Evolutionary conservation across 257 asterid genomes (phyloP), one percentile per base, ranked within the genome.

Genomic region (Solanum lycopersicoides): DNA sequence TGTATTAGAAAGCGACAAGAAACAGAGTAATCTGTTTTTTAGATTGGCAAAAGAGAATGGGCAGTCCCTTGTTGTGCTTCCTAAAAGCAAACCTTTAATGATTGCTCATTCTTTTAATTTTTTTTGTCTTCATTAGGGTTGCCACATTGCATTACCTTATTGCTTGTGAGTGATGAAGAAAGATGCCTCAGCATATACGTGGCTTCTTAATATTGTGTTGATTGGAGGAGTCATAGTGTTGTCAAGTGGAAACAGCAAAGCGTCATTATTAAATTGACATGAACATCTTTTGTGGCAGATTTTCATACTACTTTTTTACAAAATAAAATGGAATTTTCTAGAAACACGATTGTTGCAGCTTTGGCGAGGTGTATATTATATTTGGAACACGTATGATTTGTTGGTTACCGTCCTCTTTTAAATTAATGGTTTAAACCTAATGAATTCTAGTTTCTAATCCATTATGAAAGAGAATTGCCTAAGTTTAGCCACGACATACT

Each of bases 141-240:
- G 30, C 37, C 72, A 66, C 90, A 15, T 63, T 72, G 84, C 68
- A 28, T 39, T 63, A 75, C 86, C 23, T 44, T 16, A 21, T 41
- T 88, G 28, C 69, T 86, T 88, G 86, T 89, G 85, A 32, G 65
- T 39, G 34, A 4, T 89, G 63, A 8, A 72, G 82, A 12, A 74
- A 41, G 73, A 44, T 87, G 83, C 30, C 30, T 47, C 69, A 42
- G 30, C 65, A n/a, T 2, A 28, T 66, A 73, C 89, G 88, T 88
- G 89, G 87, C 87, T 50, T 65, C 41, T 75, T 69, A 35, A 16
- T 45, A 69, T 6, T 80, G 89, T 72, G 86, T 80, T 84, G 25
- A 23, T 77, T 71, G 35, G 71, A 88, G 90, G 92, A 83, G 88
- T 82, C 85, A 66, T 8, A 80, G 23, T 83, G 42, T 83, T 86